These are phyloP conservation scores for Phyllostachys edulis DNA, from an alignment of 176 grass and related monocot genomes.

Conservation along the genomic window DNA sequence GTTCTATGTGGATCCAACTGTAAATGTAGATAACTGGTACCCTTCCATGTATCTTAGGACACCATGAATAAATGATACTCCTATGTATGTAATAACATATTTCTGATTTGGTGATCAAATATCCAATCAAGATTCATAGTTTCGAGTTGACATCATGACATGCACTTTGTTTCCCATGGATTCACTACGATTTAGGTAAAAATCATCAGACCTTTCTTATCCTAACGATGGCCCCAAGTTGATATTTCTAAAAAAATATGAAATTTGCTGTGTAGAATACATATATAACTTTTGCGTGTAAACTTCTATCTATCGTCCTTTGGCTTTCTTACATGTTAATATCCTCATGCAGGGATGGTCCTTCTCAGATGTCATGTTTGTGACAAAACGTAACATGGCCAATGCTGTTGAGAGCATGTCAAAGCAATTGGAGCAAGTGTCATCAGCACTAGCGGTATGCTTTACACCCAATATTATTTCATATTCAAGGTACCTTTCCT, in stretches of 20 bases:
- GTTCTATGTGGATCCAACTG: slow-evolving; percentile 5
- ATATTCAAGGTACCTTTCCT: background rate
- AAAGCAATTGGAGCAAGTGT: slow-evolving; percentile 94
- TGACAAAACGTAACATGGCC: slow-evolving; percentile 88
- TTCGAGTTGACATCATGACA: background rate
- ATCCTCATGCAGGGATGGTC: slow-evolving; percentile 73
- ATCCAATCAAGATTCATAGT: slow-evolving; percentile 16
- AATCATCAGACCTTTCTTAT: background rate
- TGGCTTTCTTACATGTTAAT: slow-evolving; percentile 37
- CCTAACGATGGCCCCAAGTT: background rate
- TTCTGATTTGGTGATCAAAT: background rate
- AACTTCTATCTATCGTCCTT: background rate
- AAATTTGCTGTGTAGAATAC: background rate
- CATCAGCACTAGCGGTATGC: slow-evolving; percentile 72
- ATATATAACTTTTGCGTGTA: background rate
- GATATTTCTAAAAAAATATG: background rate
- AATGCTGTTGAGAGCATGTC: slow-evolving; percentile 85
- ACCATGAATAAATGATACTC: background rate
- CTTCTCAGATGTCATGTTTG: slow-evolving; percentile 92
- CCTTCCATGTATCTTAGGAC: background rate
- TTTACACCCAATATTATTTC: slow-evolving; percentile 22
- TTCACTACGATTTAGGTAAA: slow-evolving; percentile 21
- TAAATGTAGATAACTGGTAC: background rate
- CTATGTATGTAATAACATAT: background rate
- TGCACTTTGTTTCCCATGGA: background rate